Percentiles rank a stretch among this genome's conserved stretches.
Conservation (phyloP, 768 basidiomycete genomes). For the Lactarius indigo region DNA sequence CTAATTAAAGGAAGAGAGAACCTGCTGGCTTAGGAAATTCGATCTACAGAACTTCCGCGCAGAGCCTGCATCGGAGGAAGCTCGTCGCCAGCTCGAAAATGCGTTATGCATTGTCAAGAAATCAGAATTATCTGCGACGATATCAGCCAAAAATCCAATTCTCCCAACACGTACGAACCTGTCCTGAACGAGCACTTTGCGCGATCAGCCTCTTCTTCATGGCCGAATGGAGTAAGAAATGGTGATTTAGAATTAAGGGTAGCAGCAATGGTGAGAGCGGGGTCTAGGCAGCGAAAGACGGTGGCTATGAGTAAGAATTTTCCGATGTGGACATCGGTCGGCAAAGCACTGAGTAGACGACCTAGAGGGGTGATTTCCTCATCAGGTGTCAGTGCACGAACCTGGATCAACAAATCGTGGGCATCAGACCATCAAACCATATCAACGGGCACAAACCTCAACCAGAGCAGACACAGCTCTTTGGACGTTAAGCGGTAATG, state of each 20-base stretch:
- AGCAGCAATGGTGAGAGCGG: constrained; percentile 95
- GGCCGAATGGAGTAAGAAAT: constrained; percentile 84
- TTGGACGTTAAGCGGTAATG: constrained; percentile 80
- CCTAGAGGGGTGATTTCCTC: constrained; percentile 98
- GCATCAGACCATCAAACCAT: constrained; percentile 1
- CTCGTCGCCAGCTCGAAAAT: constrained; percentile 82
- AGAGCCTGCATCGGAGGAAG: constrained; percentile 55
- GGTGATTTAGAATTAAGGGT: constrained; percentile 91
- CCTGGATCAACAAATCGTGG: constrained; percentile 39
- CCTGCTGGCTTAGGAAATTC: constrained; percentile 83
- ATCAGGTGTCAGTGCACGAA: constrained; percentile 74
- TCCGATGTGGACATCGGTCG: constrained; percentile 93
- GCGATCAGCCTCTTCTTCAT: constrained; percentile 80
- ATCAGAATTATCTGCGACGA: constrained; percentile 77
- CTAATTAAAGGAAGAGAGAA: constrained; percentile 27
- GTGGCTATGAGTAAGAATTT: constrained; percentile 87
- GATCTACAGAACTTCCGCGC: constrained; percentile 74
- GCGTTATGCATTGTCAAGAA: constrained; percentile 92
- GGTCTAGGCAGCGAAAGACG: constrained; percentile 86
- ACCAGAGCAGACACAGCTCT: constrained; percentile 87
- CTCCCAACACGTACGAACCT: constrained; percentile 26
- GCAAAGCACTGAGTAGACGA: constrained; percentile 81
- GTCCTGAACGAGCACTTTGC: constrained; percentile 77
- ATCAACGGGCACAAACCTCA: constrained; percentile 49
- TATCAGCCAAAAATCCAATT: not conserved